Percentiles rank a stretch among this genome's conserved stretches.
Evolutionary conservation across 371 early-diverging fungal genomes (phyloP).

Genomic region (Saksenaea oblongispora): DNA sequence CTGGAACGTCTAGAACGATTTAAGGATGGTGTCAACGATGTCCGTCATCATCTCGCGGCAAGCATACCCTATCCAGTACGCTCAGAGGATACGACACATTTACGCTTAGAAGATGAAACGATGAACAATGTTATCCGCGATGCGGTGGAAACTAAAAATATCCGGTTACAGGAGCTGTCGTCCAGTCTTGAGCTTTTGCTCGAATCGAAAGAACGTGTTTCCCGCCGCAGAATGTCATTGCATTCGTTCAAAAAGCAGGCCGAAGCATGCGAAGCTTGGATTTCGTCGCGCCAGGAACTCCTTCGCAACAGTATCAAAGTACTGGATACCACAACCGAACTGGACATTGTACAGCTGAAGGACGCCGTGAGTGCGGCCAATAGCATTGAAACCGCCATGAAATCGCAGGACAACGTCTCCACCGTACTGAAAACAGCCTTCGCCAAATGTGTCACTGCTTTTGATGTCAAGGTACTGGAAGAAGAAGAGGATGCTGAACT

Average conservation of each 20-base stretch:
- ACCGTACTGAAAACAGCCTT: slow-evolving; percentile 17
- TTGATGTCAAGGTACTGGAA: slow-evolving; percentile 19
- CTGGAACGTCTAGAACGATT: slow-evolving; percentile 30
- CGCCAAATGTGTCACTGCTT: slow-evolving; percentile 26
- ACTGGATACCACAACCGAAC: neutral
- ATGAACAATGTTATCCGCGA: slow-evolving; percentile 40
- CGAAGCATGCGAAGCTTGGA: slow-evolving; percentile 32
- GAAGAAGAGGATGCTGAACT: slow-evolving; percentile 20
- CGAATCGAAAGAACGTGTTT: slow-evolving; percentile 41
- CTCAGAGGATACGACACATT: neutral
- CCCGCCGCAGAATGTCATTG: slow-evolving; percentile 33
- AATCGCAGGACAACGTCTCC: slow-evolving; percentile 22
- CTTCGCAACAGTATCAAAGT: slow-evolving; percentile 8
- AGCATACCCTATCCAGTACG: slow-evolving; percentile 41
- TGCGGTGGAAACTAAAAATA: slow-evolving; percentile 27
- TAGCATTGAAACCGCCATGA: slow-evolving; percentile 33
- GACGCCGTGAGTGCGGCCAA: slow-evolving; percentile 29
- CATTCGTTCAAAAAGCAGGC: slow-evolving; percentile 35
- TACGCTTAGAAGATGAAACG: slow-evolving; percentile 32
- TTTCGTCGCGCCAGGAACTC: slow-evolving; percentile 18
- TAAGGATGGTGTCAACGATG: slow-evolving; percentile 36
- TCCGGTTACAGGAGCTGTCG: slow-evolving; percentile 31
- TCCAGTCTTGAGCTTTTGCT: slow-evolving; percentile 29
- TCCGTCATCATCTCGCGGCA: slow-evolving; percentile 20
- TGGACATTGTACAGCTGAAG: slow-evolving; percentile 19